phyloP scores from a whole-genome alignment of 2,329 filamentous ascomycete genomes.

The Claviceps maximensis region DNA sequence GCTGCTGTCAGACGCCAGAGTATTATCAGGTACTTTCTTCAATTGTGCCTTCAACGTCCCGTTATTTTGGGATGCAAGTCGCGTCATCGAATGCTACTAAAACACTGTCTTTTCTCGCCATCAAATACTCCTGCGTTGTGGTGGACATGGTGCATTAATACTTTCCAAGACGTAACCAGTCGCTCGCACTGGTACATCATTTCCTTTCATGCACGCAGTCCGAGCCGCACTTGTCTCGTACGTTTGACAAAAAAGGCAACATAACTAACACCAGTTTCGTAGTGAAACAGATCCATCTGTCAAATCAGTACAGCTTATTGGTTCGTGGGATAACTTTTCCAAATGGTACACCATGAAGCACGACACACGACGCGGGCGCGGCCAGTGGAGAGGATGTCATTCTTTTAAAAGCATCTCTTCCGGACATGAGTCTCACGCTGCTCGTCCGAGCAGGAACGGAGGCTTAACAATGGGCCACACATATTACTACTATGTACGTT shows the following conservation, averaged over 20 bases:
- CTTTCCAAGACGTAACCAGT: background rate
- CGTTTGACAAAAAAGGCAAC: background rate
- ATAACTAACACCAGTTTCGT: constrained; percentile 14
- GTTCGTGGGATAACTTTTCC: constrained; percentile 92
- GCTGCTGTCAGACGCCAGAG: background rate
- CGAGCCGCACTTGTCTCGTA: no score
- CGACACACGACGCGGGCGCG: constrained; percentile 59
- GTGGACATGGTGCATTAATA: background rate
- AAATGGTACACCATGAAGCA: constrained; percentile 68
- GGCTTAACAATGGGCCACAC: constrained; percentile 84
- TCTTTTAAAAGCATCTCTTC: constrained; percentile 75
- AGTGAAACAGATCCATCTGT: constrained; percentile 49
- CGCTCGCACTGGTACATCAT: background rate
- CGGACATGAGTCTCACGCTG: constrained; percentile 47
- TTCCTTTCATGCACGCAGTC: no score
- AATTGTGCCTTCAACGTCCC: no score
- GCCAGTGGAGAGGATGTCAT: constrained; percentile 80
- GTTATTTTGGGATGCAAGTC: no score
- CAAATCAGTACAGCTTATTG: constrained; percentile 64
- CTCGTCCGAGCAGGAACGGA: constrained; percentile 46
- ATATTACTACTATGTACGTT: constrained; percentile 88
- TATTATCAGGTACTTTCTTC: no score
- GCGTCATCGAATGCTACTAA: background rate
- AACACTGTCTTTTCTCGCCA: background rate
- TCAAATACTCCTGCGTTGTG: background rate